Evolutionary conservation across 1,139 yeast genomes (phyloP).

Genomic region (Candida sanyaensis): DNA sequence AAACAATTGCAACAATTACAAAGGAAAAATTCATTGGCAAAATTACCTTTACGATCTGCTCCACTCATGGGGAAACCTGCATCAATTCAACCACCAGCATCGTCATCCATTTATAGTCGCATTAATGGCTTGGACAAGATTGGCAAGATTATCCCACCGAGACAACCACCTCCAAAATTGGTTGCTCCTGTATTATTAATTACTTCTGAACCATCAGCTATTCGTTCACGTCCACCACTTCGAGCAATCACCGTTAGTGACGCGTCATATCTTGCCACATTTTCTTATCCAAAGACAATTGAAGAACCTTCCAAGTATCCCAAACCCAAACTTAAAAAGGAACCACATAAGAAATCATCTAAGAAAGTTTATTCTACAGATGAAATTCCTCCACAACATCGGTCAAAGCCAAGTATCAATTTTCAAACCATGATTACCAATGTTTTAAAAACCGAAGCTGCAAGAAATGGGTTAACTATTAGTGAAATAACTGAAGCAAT

Average conservation of each 20-base stretch:
- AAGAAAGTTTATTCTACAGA: conserved; percentile 65
- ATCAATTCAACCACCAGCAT: conserved; percentile 49
- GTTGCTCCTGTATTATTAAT: conserved; percentile 36
- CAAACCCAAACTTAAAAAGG: conserved; percentile 44
- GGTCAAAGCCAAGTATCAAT: conserved; percentile 80
- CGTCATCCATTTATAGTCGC: conserved; percentile 15
- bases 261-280: conserved; percentile 24
- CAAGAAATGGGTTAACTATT: conserved; percentile 65
- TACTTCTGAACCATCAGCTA: conserved; percentile 20
- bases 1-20: conserved; percentile 22
- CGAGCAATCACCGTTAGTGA: conserved; percentile 29
- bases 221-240: conserved; percentile 19
- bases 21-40: conserved; percentile 13
- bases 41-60: conserved; percentile 17
- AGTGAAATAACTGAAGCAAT: conserved; percentile 86
- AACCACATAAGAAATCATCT: conserved; percentile 39
- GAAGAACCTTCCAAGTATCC: conserved; percentile 41
- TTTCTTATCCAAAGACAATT: conserved; percentile 36
- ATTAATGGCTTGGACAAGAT: conserved; percentile 9
- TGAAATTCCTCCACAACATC: conserved; percentile 84
- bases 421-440: conserved; percentile 79
- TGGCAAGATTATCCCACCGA: conserved; percentile 15
- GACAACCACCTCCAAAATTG: conserved; percentile 40
- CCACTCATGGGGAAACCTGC: conserved; percentile 49
- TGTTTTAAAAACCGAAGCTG: conserved; percentile 67